Conservation (phyloP, 1,284 basidiomycete species). For the Austroboletus olivaceoglutinosus region DNA sequence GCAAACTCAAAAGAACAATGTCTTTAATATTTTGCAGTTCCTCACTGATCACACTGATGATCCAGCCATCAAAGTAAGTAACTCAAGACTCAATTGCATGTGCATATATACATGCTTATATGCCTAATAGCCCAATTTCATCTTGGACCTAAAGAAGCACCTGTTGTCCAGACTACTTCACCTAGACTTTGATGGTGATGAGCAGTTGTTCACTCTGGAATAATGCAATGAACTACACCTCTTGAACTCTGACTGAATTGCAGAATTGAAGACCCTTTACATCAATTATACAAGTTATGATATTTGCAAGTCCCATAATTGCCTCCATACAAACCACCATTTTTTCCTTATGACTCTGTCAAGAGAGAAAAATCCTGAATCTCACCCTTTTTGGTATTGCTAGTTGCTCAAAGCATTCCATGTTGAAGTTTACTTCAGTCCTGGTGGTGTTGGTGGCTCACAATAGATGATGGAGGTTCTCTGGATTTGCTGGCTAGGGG, state of each 20-base stretch:
- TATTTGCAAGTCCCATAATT: conserved; percentile 10
- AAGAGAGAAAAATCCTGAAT: background rate
- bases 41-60: no score
- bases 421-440: background rate
- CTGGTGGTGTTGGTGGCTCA: background rate
- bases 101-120: no score
- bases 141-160: conserved; percentile 1
- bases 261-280: background rate
- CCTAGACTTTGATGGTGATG: conserved; percentile 5
- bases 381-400: conserved; percentile 30
- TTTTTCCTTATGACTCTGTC: conserved; percentile 13
- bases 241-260: conserved; percentile 1
- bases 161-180: background rate
- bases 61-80: no score
- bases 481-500: background rate
- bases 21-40: no score
- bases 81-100: no score
- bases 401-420: conserved; percentile 8
- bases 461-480: background rate
- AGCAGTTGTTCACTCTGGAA: background rate
- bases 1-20: no score
- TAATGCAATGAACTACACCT: background rate
- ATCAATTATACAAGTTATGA: conserved; percentile 34
- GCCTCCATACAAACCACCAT: conserved; percentile 20
- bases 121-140: background rate